Percentiles rank a stretch among this genome's conserved stretches.
Evolutionary conservation across 225 moss, liverwort and hornwort genomes (phyloP).

Genomic region (Marchantia polymorpha): DNA sequence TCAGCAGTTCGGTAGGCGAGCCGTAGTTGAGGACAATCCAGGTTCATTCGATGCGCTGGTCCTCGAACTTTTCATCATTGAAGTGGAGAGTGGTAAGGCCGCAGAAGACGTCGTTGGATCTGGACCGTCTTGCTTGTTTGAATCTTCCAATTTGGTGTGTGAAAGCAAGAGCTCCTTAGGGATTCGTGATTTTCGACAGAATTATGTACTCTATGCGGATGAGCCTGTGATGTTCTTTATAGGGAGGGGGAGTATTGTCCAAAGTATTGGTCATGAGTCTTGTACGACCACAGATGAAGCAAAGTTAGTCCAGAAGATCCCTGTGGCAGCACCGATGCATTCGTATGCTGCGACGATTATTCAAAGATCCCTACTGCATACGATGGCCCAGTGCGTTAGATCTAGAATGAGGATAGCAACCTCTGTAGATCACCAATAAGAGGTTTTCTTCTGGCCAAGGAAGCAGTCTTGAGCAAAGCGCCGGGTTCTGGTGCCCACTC

Average conservation of each 20-base stretch:
- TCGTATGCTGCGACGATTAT: neutral
- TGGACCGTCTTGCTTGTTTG: neutral
- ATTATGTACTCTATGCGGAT: neutral
- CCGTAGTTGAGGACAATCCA: neutral
- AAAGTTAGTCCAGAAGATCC: no score
- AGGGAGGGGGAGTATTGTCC: neutral
- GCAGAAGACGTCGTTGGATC: neutral
- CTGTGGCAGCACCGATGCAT: neutral
- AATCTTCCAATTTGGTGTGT: conserved; percentile 4
- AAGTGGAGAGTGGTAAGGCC: neutral
- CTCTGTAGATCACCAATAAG: neutral
- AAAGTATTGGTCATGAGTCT: neutral
- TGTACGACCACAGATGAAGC: neutral
- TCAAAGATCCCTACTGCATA: neutral
- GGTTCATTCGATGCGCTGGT: neutral
- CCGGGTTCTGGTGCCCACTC: neutral
- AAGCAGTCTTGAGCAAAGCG: neutral
- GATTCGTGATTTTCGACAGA: neutral
- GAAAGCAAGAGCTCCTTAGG: neutral
- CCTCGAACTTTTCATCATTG: neutral
- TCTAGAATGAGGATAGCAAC: neutral
- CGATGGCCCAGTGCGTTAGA: neutral
- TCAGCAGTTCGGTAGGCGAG: neutral
- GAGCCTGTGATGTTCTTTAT: neutral
- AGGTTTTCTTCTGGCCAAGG: neutral